Evolutionary conservation across 2,329 filamentous ascomycete genomes (phyloP).

Genomic region (Alternaria conjuncta): DNA sequence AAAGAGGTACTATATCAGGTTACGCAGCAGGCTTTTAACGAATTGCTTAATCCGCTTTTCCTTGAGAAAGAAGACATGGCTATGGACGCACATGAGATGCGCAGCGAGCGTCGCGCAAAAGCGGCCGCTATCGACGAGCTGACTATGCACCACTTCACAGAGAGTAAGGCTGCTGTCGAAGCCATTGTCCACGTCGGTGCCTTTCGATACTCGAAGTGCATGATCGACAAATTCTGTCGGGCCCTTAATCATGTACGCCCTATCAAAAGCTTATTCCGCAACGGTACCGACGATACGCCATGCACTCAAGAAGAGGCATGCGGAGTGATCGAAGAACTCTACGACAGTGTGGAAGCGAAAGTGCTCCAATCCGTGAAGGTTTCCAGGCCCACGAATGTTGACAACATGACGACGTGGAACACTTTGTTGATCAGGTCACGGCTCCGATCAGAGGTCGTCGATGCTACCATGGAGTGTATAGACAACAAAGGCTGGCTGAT

Average conservation of each 20-base stretch:
- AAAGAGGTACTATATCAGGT: constrained; percentile 91
- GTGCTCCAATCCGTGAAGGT: constrained; percentile 17
- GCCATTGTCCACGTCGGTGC: constrained; percentile 28
- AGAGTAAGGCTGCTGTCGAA: constrained; percentile 18
- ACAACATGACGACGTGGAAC: constrained; percentile 28
- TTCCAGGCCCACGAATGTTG: constrained; percentile 13
- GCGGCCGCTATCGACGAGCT: constrained; percentile 27
- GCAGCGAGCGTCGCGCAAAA: constrained; percentile 35
- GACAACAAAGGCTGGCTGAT: constrained; percentile 25
- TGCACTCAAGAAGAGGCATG: constrained; percentile 8
- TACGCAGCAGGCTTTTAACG: constrained; percentile 91
- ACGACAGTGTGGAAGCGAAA: constrained; percentile 24
- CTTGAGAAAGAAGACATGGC: constrained; percentile 79
- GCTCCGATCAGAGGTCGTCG: constrained; percentile 27
- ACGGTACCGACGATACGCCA: constrained; percentile 1
- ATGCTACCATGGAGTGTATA: constrained; percentile 19
- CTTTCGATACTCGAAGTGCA: constrained; percentile 34
- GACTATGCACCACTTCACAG: constrained; percentile 22
- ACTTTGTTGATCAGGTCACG: constrained; percentile 31
- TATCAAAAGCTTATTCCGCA: constrained; percentile 15
- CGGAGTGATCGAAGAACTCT: constrained; percentile 12
- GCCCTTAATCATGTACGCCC: constrained; percentile 9
- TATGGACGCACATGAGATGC: constrained; percentile 63
- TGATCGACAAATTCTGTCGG: constrained; percentile 30
- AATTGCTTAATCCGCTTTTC: constrained; percentile 87